These are phyloP conservation scores for Lentinula sp. DNA, from an alignment of 768 basidiomycete species.

Conservation along the genomic window DNA sequence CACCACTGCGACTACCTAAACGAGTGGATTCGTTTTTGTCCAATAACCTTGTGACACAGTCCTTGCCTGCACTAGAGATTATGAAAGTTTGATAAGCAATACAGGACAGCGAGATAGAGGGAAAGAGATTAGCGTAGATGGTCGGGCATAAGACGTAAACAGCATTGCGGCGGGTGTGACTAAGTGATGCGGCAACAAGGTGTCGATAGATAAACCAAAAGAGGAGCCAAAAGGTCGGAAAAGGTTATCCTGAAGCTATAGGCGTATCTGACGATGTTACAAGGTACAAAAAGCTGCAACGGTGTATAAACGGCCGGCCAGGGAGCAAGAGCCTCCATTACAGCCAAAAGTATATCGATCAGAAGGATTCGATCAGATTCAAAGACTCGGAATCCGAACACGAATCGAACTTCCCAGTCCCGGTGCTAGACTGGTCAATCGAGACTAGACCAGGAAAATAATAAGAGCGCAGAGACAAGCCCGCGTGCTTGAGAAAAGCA, in stretches of 20 bases:
- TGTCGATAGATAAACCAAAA: conserved; percentile 3
- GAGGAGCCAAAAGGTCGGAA: background rate
- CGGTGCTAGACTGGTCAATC: background rate
- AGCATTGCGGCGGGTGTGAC: conserved; percentile 3
- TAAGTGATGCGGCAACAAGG: background rate
- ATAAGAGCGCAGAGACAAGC: background rate
- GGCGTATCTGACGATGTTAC: background rate
- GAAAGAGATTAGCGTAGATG: background rate
- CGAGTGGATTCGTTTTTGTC: conserved; percentile 89
- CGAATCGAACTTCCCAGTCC: background rate
- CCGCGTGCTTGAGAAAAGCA: background rate
- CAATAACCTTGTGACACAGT: conserved; percentile 78
- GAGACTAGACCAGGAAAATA: background rate
- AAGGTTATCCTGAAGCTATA: background rate
- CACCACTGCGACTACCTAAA: conserved; percentile 88
- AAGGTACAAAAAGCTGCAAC: background rate
- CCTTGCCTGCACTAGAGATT: conserved; percentile 71
- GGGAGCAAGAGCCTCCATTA: background rate
- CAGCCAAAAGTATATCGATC: conserved; percentile 5
- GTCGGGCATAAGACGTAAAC: background rate
- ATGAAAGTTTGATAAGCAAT: background rate
- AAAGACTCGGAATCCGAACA: background rate
- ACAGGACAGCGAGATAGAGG: background rate
- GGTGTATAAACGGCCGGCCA: conserved; percentile 3
- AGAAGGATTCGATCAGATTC: background rate